Evolutionary conservation across 352 stramenopile species (phyloP), one percentile per base, ranked within the genome.

Genomic region (Globisporangium megalacanthum): DNA sequence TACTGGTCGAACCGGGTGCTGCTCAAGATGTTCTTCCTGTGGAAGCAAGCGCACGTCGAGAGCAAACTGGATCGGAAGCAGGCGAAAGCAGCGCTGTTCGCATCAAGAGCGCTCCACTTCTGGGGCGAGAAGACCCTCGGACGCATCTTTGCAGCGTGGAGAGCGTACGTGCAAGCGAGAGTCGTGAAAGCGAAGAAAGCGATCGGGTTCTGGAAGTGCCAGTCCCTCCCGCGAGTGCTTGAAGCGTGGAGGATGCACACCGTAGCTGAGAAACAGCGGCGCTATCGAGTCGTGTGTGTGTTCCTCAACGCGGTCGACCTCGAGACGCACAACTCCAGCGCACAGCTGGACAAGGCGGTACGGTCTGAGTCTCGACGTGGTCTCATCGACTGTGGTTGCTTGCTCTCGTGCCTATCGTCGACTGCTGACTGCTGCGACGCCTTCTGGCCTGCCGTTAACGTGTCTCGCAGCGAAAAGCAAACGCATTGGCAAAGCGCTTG

Each of bases 241-340:
- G 68, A 75, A 13, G 69, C 73, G 0, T 94, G 83, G 81, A 52
- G 65, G 0, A 9, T 39, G 20, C 62, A 77, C 9, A 67, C 62
- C 7, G 41, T 60, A 8, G 60, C 68, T 36, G 66, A 73, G 4
- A 71, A 69, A 41, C 22, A 25, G 8, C 67, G 69, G 10, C 69
- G 77, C 3, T n/a, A 68, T 6, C 56, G 72, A n/a, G 51, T 94
- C 9, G 58, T 62, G 9, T 61, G 71, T n/a, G 64, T 94, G 0
- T 92, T 87, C 46, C 69, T 91, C 9, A 87, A 86, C 55, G 54
- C 68, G 15, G 73, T 78, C 11, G 70, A 71, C 9, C 69, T 94
- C 3, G 76, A 91, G 33, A 68, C 76, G 0, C 78, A 92, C 60
- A 94, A 94, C 48, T 94, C 83, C 13, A 75, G 68, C 1, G 45